Percentiles rank a stretch among this genome's conserved stretches.
Evolutionary conservation across 805 yeast species (phyloP).

Genomic region (Teunomyces pallodes): DNA sequence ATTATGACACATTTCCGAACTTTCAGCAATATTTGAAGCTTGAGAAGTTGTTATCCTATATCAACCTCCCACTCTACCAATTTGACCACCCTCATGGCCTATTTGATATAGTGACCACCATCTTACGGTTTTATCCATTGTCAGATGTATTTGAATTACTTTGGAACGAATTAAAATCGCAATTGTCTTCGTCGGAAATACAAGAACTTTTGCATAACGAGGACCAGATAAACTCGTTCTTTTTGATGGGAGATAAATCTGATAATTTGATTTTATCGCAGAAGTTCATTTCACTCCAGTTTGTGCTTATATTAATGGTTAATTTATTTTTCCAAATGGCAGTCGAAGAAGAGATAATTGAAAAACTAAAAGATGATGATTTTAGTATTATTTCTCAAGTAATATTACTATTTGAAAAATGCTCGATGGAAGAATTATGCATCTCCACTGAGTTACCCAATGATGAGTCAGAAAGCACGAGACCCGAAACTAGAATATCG

Average conservation of each 20-base stretch:
- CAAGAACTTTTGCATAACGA: not conserved
- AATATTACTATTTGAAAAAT: conserved; percentile 45
- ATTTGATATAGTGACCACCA: not conserved
- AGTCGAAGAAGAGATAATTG: conserved; percentile 36
- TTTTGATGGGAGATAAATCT: not conserved
- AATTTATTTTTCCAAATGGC: not conserved
- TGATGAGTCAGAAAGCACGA: conserved; percentile 43
- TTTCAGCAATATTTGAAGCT: too few species aligned
- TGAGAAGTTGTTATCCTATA: too few species aligned
- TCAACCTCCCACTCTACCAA: not conserved
- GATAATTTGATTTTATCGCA: not conserved
- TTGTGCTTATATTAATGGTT: not conserved
- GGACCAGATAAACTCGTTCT: not conserved
- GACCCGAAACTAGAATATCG: conserved; percentile 25
- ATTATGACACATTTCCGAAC: too few species aligned
- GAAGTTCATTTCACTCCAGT: not conserved
- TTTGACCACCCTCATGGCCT: not conserved
- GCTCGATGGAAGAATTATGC: conserved; percentile 55
- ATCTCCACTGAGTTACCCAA: conserved; percentile 49
- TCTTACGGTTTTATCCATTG: not conserved
- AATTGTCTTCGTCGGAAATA: not conserved
- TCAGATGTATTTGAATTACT: not conserved
- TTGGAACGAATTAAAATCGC: not conserved
- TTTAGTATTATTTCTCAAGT: conserved; percentile 30
- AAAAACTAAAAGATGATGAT: conserved; percentile 38